Evolutionary conservation across 148 eudicot species (phyloP), one percentile per base, ranked within the genome.

Genomic region (Limonium bicolor): DNA sequence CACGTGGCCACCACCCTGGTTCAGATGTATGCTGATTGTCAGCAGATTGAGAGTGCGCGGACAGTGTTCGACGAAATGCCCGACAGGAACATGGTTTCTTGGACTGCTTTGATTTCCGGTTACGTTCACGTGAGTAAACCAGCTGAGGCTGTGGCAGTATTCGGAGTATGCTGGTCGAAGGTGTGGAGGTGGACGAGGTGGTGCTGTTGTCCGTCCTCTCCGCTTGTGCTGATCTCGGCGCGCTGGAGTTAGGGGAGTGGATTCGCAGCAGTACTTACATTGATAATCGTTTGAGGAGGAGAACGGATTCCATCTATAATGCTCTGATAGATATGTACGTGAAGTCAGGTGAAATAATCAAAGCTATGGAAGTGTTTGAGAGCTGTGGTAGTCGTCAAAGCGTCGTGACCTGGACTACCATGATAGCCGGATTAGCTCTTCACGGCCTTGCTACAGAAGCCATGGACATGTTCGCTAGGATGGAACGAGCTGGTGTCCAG

Each of bases 371-470:
- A 44, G 72, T 78, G 46, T 82, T 77, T 48, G 20, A 28, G 13
- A n/a, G 53, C 37, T 33, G 63, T 62, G 70, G 57, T 40, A 52
- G 51, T 56, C n/a, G n/a, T 50, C 39, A 54, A 26, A 77, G 64
- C 50, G 63, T 77, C 15, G 48, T 82, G 59, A 74, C 86, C 3
- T 82, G 93, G 86, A 82, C 93, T 14, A 62, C 93, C 1, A 68
- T 82, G 32, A 74, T 82, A 22, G 71, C 79, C 14, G 81, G 74
- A 14, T 77, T 68, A 48, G 74, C 82, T 42, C 71, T 70, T 46
- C 85, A 77, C 17, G 92, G 86, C 17, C 55, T 66, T 29, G 82
- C 93, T 10, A 29, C 16, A 17, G 64, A 63, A 28, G 70, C 93
- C 36, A 33, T 74, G 50, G 66, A 69, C 37, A 44, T 66, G 59